These are phyloP conservation scores for Nicotiana sylvestris DNA, from an alignment of 257 asterid species.

Conservation along the genomic window DNA sequence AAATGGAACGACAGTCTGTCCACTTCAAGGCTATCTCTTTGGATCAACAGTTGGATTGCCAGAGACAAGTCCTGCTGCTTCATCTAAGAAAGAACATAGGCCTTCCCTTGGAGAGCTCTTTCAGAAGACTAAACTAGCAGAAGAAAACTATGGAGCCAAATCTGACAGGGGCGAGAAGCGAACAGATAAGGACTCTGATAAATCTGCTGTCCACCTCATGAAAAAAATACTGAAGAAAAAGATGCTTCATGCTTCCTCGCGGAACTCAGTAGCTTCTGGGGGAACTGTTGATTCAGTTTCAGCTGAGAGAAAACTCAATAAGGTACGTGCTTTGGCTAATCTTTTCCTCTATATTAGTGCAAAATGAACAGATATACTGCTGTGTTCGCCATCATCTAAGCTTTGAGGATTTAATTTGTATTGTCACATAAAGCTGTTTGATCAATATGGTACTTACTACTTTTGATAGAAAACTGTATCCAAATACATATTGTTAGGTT, in stretches of 20 bases:
- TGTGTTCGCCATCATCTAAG: neutral
- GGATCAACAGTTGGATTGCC: constrained; percentile 65
- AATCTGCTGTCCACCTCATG: constrained; percentile 60
- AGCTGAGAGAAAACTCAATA: constrained; percentile 61
- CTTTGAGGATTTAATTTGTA: neutral
- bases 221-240: constrained; percentile 65
- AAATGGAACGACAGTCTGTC: constrained; percentile 55
- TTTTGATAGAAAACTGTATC: neutral
- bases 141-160: constrained; percentile 52
- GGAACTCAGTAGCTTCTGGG: constrained; percentile 37
- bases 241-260: constrained; percentile 41
- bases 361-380: neutral
- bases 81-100: constrained; percentile 57
- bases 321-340: constrained; percentile 31
- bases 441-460: neutral
- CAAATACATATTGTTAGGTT: neutral
- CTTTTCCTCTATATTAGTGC: neutral
- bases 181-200: constrained; percentile 54
- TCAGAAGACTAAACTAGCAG: constrained; percentile 65
- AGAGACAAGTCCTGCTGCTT: constrained; percentile 35
- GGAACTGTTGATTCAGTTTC: constrained; percentile 44
- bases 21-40: constrained; percentile 80
- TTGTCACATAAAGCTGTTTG: neutral
- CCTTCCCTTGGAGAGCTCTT: constrained; percentile 91
- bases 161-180: constrained; percentile 47